phyloP scores from a whole-genome alignment of 371 early-diverging fungal species.

The Rhizopus microsporus region DNA sequence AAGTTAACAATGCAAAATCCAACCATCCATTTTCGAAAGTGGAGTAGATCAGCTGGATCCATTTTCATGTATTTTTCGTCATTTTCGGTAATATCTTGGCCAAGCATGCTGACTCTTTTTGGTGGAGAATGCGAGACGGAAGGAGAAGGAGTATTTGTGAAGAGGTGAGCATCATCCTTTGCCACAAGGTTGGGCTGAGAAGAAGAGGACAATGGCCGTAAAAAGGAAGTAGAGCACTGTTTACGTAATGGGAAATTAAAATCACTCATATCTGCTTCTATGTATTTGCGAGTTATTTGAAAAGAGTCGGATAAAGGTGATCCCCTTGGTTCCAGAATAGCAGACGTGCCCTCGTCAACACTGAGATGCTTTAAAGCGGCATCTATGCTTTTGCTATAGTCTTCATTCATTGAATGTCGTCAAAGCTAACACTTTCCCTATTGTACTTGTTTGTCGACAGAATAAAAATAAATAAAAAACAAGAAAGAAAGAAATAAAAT shows the following conservation, averaged over 20 bases:
- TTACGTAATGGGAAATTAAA: conserved; percentile 27
- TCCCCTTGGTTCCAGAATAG: not conserved
- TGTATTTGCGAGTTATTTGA: not conserved
- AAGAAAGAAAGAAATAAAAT: not conserved
- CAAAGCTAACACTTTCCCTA: not conserved
- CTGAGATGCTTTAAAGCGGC: not conserved
- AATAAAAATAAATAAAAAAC: too few relatives aligned
- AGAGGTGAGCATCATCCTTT: conserved; percentile 12
- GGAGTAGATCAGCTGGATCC: conserved; percentile 47
- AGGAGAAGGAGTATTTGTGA: conserved; percentile 3
- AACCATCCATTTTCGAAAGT: conserved; percentile 81
- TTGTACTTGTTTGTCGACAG: not conserved
- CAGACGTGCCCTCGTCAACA: not conserved
- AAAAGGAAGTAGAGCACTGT: conserved; percentile 29
- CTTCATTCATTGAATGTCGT: not conserved
- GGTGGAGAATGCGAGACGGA: conserved; percentile 3
- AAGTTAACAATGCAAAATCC: conserved; percentile 92
- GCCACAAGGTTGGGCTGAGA: conserved; percentile 32
- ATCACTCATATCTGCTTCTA: conserved; percentile 47
- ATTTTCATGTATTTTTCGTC: conserved; percentile 26
- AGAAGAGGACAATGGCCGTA: conserved; percentile 10
- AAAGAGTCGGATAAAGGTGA: conserved; percentile 3
- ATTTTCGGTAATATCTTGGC: conserved; percentile 44
- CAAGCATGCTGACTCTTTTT: conserved; percentile 2
- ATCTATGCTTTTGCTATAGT: not conserved